Evolutionary conservation across 2,329 filamentous ascomycete species (phyloP).

Genomic region (Apiospora saccharicola): DNA sequence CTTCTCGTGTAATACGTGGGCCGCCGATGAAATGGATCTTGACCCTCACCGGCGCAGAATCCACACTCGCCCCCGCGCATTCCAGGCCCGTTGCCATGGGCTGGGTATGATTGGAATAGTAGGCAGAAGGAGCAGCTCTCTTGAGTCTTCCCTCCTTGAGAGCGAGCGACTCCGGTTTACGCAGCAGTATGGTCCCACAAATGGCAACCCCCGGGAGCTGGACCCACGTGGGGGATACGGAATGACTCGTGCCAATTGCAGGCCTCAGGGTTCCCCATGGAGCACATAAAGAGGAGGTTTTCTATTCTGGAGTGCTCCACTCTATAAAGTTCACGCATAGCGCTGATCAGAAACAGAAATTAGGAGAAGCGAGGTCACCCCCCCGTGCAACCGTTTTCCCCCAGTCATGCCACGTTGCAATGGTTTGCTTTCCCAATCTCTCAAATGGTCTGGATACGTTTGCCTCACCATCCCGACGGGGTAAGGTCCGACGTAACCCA

Average conservation of each 20-base stretch:
- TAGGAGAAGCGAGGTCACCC: background rate
- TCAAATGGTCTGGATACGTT: background rate
- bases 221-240: background rate
- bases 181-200: background rate
- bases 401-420: background rate
- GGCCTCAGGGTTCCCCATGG: background rate
- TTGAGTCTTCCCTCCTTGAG: background rate
- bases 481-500: background rate
- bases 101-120: background rate
- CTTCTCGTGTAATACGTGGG: background rate
- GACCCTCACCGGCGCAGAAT: background rate
- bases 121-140: no score
- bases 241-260: background rate
- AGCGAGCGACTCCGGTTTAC: background rate
- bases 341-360: no score
- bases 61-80: background rate
- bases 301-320: background rate
- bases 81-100: background rate
- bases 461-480: background rate
- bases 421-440: background rate
- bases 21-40: background rate
- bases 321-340: background rate
- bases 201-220: background rate
- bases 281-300: background rate
- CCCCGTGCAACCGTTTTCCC: background rate